Evolutionary conservation across 257 asterid genomes (phyloP).

Genomic region (Solanum okadae): DNA sequence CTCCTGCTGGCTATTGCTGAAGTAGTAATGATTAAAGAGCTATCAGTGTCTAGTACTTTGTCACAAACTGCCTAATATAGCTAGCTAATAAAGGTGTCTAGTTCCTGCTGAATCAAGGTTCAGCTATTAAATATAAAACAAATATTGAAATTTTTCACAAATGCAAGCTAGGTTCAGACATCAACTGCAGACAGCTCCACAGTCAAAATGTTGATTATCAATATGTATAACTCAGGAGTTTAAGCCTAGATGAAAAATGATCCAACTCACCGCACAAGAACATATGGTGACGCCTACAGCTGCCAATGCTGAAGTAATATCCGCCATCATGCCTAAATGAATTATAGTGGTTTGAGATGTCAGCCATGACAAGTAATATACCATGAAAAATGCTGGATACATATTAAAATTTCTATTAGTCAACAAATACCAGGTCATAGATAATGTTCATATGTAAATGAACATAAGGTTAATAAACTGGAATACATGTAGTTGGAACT

Average conservation of each 20-base stretch:
- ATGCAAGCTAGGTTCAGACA: neutral
- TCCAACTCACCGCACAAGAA: conserved; percentile 79
- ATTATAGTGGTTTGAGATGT: neutral
- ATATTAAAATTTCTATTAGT: neutral
- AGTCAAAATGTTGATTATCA: neutral
- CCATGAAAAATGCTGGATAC: neutral
- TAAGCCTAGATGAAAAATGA: neutral
- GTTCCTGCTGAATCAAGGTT: neutral
- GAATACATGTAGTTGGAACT: neutral
- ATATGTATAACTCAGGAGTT: neutral
- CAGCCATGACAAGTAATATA: neutral
- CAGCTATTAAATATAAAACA: neutral
- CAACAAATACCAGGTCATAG: neutral
- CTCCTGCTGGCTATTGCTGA: neutral
- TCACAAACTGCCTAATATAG: neutral
- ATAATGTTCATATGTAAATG: neutral
- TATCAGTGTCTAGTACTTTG: neutral
- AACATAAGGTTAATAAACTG: neutral
- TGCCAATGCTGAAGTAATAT: conserved; percentile 66
- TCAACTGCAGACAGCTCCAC: neutral
- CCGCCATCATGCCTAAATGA: conserved; percentile 80
- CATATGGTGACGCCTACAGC: conserved; percentile 65
- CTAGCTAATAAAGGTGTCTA: neutral
- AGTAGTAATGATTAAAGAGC: neutral
- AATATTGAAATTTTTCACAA: neutral